These are phyloP conservation scores for Sphaerostilbella broomeana DNA, from an alignment of 2,329 filamentous ascomycete genomes.

Conservation along the genomic window DNA sequence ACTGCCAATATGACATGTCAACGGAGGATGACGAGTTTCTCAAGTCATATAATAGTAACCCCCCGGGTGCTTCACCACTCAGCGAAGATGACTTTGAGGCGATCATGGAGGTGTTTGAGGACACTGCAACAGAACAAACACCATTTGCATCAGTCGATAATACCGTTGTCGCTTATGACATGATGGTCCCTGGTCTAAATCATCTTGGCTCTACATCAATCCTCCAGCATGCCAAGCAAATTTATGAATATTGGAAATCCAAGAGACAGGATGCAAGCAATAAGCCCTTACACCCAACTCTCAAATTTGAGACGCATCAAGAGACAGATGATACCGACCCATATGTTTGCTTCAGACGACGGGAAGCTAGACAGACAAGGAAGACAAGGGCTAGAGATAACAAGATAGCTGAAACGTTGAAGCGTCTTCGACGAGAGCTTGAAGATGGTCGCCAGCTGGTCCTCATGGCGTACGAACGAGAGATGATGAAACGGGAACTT, in stretches of 20 bases:
- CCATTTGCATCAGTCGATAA: conserved; percentile 89
- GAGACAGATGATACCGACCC: conserved; percentile 95
- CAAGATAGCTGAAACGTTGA: conserved; percentile 89
- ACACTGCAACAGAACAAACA: conserved; percentile 73
- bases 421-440: conserved; percentile 81
- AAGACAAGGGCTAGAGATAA: conserved; percentile 93
- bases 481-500: conserved; percentile 70
- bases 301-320: conserved; percentile 92
- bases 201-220: conserved; percentile 44
- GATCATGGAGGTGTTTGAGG: conserved; percentile 92
- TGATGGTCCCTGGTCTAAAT: conserved; percentile 63
- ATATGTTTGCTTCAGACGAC: conserved; percentile 94
- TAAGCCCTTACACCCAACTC: conserved; percentile 63
- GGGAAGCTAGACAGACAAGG: conserved; percentile 87
- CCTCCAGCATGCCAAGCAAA: conserved; percentile 59
- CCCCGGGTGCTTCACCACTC: conserved; percentile 56
- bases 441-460: conserved; percentile 83
- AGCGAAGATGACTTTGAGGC: conserved; percentile 90
- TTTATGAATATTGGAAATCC: conserved; percentile 86
- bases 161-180: conserved; percentile 69
- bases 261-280: conserved; percentile 62
- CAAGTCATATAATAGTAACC: conserved; percentile 74
- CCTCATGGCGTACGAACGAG: conserved; percentile 69
- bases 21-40: conserved; percentile 84
- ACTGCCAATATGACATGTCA: conserved; percentile 89